Conservation (phyloP, 2,329 filamentous ascomycete genomes). For the Penicillium sp. region DNA sequence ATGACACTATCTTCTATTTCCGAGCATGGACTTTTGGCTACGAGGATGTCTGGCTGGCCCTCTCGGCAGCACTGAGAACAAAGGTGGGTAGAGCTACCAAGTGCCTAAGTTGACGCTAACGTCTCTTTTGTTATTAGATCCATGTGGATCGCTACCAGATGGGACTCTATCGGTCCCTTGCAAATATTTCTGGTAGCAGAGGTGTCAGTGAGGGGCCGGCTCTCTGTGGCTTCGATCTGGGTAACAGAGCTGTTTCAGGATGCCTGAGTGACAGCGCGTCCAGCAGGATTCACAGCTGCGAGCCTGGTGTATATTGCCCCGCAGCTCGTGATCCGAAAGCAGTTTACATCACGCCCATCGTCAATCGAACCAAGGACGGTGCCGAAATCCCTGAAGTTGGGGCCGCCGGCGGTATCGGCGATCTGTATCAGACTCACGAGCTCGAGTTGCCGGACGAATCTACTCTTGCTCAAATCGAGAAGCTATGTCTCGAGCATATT, state of each 20-base stretch:
- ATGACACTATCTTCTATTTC: constrained; percentile 76
- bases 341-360: constrained; percentile 75
- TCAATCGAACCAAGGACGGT: constrained; percentile 60
- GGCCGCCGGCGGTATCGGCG: constrained; percentile 74
- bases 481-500: constrained; percentile 48
- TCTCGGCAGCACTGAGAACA: constrained; percentile 68
- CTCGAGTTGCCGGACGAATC: constrained; percentile 56
- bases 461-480: constrained; percentile 53
- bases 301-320: constrained; percentile 58
- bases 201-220: constrained; percentile 60
- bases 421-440: constrained; percentile 67
- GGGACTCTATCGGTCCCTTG: constrained; percentile 66
- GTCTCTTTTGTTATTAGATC: constrained; percentile 48
- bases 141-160: constrained; percentile 83
- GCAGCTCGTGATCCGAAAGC: constrained; percentile 49
- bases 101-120: constrained; percentile 8
- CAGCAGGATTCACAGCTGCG: constrained; percentile 80
- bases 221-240: constrained; percentile 71
- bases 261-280: constrained; percentile 65
- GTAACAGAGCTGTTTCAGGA: constrained; percentile 67
- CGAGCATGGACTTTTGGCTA: constrained; percentile 92
- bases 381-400: constrained; percentile 69
- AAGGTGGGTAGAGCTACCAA: constrained; percentile 45
- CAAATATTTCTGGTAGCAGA: constrained; percentile 40
- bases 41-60: constrained; percentile 84